Evolutionary conservation across 345 rosid species (phyloP).

Genomic region (Cochlearia excelsa): DNA sequence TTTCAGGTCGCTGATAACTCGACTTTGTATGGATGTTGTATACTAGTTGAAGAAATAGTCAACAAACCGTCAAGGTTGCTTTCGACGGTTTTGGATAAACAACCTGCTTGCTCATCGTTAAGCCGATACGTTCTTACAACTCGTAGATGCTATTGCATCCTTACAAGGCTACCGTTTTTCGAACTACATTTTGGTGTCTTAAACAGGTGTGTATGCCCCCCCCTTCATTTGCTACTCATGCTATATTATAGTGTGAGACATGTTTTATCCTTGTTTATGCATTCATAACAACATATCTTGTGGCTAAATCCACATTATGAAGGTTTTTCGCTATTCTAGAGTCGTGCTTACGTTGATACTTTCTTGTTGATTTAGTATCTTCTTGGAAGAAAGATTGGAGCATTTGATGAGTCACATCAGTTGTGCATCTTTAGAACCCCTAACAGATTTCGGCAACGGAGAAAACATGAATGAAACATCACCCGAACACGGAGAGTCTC

Average conservation of each 20-base stretch:
- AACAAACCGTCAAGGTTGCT: conserved; percentile 93
- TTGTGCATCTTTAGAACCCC: conserved; percentile 50
- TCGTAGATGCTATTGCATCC: conserved; percentile 93
- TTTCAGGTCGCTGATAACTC: conserved; percentile 87
- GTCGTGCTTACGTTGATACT: conserved; percentile 23
- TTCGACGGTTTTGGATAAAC: conserved; percentile 68
- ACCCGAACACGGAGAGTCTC: conserved; percentile 32
- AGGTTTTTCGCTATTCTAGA: neutral
- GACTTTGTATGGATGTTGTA: conserved; percentile 87
- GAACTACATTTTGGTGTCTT: conserved; percentile 88
- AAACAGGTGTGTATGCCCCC: conserved; percentile 51
- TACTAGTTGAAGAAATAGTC: conserved; percentile 83
- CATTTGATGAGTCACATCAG: conserved; percentile 61
- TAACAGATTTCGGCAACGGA: conserved; percentile 33
- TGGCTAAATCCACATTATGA: conserved; percentile 1
- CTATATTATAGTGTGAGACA: neutral
- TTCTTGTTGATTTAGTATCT: conserved; percentile 53
- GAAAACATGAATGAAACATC: conserved; percentile 36
- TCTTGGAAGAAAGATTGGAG: conserved; percentile 87
- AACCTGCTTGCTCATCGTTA: conserved; percentile 53
- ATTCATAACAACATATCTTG: neutral
- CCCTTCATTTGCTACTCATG: neutral
- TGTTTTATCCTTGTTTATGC: neutral
- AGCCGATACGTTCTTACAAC: conserved; percentile 78
- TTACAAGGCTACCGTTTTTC: conserved; percentile 90